Evolutionary conservation across 352 stramenopile genomes (phyloP), one percentile per base, ranked within the genome.

Genomic region (Globisporangium splendens): DNA sequence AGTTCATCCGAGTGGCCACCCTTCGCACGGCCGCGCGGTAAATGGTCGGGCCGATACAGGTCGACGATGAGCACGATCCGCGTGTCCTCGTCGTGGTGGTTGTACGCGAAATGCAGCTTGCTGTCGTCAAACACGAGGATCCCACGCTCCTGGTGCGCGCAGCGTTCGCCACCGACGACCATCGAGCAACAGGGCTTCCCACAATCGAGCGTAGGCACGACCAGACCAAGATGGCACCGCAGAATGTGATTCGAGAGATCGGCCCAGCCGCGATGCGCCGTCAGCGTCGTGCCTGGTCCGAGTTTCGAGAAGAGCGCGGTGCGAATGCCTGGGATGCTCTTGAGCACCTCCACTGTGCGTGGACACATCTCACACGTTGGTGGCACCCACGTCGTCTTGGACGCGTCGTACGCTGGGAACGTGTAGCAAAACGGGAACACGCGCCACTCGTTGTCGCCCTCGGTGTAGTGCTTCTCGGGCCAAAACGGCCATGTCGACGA

Each of bases 361-460:
- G 87, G 88, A 61, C 89, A 97, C 64, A 90, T 65, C 12, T 59
- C 68, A 52, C 79, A 92, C 20, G 88, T 96, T 14, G 72, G 64
- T 2, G 73, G 51, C 11, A 97, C 86, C 89, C 89, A 97, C 38
- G 74, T 79, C 21, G 79, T 92, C 61, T 94, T 94, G 46, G 72
- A 79, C 14, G 72, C 79, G 47, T 96, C 89, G 58, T 80, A 93
- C 8, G 89, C 88, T 12, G 89, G 89, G 57, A 97, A 97, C 8
- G 86, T 96, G 64, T 97, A 94, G 66, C 88, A 91, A 50, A 97
- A 93, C 17, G 89, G 89, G 56, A 96, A 96, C 44, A 97, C 87
- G 42, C 78, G 77, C 85, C 85, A 88, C 54, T 93, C 79, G 61
- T 80, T 89, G 14, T 80, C 75, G 8, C 72, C 70, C 53, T 86